Evolutionary conservation across 1,284 basidiomycete genomes (phyloP).

Genomic region (Afroboletus lepidellus): DNA sequence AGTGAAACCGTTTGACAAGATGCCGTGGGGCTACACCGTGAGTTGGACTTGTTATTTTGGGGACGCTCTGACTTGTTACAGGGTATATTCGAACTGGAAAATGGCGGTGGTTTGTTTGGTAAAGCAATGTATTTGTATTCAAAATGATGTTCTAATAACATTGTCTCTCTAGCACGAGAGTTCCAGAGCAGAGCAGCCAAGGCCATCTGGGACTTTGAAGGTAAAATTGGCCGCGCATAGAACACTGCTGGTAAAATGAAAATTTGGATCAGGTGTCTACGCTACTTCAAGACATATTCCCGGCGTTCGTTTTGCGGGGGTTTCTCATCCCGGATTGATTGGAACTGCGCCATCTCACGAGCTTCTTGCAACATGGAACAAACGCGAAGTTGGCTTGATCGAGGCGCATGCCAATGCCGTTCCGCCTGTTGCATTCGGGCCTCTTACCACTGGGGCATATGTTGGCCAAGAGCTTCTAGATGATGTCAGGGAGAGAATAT

Average conservation of each 20-base stretch:
- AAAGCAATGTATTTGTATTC: constrained; percentile 3
- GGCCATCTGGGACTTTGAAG: constrained; percentile 79
- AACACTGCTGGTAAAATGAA: neutral
- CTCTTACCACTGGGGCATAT: constrained; percentile 60
- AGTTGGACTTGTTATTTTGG: constrained; percentile 7
- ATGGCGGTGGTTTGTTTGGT: constrained; percentile 78
- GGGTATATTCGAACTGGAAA: constrained; percentile 74
- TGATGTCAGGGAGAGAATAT: constrained; percentile 54
- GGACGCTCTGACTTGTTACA: constrained; percentile 22
- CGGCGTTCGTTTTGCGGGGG: constrained; percentile 75
- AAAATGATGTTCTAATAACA: neutral
- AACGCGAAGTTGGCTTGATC: constrained; percentile 69
- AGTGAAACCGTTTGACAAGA: constrained; percentile 72
- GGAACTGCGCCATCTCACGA: constrained; percentile 76
- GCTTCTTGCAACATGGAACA: constrained; percentile 72
- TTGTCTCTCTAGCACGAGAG: constrained; percentile 48
- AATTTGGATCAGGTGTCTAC: constrained; percentile 10
- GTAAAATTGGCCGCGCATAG: constrained; percentile 27
- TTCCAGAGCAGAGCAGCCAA: constrained; percentile 72
- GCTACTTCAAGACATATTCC: constrained; percentile 42
- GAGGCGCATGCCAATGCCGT: constrained; percentile 51
- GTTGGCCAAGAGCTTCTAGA: constrained; percentile 62
- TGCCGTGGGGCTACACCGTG: constrained; percentile 82
- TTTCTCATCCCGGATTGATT: constrained; percentile 75
- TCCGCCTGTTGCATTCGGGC: constrained; percentile 68